These are phyloP conservation scores for Acacia melanoxylon DNA, from an alignment of 306 rosid species.

Conservation along the genomic window DNA sequence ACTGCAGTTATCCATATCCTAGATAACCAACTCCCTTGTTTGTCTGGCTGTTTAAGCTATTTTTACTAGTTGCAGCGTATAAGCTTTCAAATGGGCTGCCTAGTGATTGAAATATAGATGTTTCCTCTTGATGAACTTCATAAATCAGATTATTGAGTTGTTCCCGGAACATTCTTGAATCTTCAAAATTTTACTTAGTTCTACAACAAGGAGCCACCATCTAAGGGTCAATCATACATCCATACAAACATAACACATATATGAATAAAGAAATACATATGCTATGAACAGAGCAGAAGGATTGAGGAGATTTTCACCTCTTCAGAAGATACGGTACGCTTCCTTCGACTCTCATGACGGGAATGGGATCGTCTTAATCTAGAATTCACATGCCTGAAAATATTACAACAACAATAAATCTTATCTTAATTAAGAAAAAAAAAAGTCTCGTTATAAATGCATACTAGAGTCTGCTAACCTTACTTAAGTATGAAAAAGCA, in stretches of 20 bases:
- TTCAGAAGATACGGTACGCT: conserved; percentile 42
- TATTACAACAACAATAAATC: neutral
- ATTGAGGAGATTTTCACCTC: conserved; percentile 33
- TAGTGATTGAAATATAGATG: neutral
- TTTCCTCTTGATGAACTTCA: neutral
- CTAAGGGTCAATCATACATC: neutral
- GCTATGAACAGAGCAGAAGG: neutral
- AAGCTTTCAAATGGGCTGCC: neutral
- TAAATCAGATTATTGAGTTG: neutral
- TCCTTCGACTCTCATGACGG: conserved; percentile 37
- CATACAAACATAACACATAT: neutral
- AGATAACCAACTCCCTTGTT: neutral
- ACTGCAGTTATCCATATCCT: neutral
- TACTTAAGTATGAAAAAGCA: conserved; percentile 3
- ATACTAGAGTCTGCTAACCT: conserved; percentile 8
- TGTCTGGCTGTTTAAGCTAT: neutral
- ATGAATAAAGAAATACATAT: neutral
- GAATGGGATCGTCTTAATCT: conserved; percentile 62
- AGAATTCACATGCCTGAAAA: conserved; percentile 56
- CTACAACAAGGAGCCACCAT: neutral
- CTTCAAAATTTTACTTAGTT: neutral
- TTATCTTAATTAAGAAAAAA: neutral
- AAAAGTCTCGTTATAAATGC: neutral
- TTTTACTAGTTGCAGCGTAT: neutral
- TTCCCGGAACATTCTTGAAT: neutral